Evolutionary conservation across 2,329 filamentous ascomycete genomes (phyloP).

Genomic region (Nothophoma quercina): DNA sequence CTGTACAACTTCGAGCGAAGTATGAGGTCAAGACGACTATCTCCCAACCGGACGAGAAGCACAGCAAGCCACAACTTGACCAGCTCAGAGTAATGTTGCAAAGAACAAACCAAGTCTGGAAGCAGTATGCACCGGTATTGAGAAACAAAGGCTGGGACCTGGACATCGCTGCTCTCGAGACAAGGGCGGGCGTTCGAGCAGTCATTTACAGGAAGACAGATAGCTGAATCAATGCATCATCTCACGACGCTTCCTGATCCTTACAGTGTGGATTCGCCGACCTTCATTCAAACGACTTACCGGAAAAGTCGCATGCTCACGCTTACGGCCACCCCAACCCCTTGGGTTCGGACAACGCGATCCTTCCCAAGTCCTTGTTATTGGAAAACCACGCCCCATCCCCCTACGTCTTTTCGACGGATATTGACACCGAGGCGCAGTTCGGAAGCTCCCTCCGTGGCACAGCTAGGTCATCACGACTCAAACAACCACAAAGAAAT

Average conservation of each 20-base stretch:
- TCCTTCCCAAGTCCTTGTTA: conserved; percentile 40
- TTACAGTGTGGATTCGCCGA: too few species aligned
- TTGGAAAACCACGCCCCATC: conserved; percentile 59
- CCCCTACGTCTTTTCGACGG: conserved; percentile 70
- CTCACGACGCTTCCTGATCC: too few species aligned
- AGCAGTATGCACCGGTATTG: conserved; percentile 53
- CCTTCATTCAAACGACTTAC: too few species aligned
- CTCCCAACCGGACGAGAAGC: neutral
- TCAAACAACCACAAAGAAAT: too few species aligned
- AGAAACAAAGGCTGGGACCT: conserved; percentile 70
- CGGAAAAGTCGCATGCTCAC: too few species aligned
- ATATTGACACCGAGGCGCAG: too few species aligned
- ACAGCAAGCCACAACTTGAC: conserved; percentile 39
- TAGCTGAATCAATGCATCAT: neutral
- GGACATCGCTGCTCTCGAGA: conserved; percentile 70
- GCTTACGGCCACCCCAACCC: too few species aligned
- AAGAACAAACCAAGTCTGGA: conserved; percentile 54
- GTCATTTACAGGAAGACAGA: conserved; percentile 23
- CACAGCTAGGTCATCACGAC: conserved; percentile 68
- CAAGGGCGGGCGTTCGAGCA: conserved; percentile 58
- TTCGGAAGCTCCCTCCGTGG: conserved; percentile 42
- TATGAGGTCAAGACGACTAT: neutral
- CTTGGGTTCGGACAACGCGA: too few species aligned
- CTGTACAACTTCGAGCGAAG: conserved; percentile 42
- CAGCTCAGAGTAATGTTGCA: conserved; percentile 51